Base-by-base conservation (phyloP, 768 basidiomycete genomes). In the Suillus weaverae region DNA sequence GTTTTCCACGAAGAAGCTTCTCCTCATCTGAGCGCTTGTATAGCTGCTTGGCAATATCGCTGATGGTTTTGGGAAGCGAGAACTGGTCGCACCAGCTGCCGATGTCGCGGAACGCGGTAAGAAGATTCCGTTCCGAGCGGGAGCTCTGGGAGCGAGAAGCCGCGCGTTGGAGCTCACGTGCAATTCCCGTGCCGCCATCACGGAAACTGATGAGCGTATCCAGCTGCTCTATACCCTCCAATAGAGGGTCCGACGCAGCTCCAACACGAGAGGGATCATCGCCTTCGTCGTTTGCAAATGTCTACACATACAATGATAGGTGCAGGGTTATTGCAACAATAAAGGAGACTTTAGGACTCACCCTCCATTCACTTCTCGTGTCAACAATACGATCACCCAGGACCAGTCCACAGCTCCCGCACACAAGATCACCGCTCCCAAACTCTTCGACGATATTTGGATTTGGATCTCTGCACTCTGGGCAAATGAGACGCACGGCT, bases 241-340 rank as follows among this genome's bases (percentile, higher is more conserved):
- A 84, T 50, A 96, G 80, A 36, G 96, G 94, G 77, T 98, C 95
- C 22, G 90, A 87, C 51, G 95, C 95, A 62, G 94, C 95, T 80
- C 97, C 97, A 70, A 99, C 97, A 91, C 97, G 97, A 69, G 97
- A 99, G 67, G 97, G 97, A 76, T 99, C 97, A 76, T 98, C 97
- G 67, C 97, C 96, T 82, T 99, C 97, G 72, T 98, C 97, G 75
- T 99, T 97, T 69, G 97, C 97, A 78, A 99, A 99, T 66, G 97
- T 99, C 92, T 98, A 81, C n/a, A 66, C 59, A 60, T 16, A 53
- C 63, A 55, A 62, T 13, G 30, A 71, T 62, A 73, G 67, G 65
- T 75, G 70, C 72, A 73, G 68, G 48, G 46, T 32, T 54, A 64
- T 33, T 51, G 64, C 60, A 57, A 43, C 60, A 65, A 50, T 38